Base-by-base conservation (phyloP, 208 protist genomes). In the Acanthamoeba healyi region DNA sequence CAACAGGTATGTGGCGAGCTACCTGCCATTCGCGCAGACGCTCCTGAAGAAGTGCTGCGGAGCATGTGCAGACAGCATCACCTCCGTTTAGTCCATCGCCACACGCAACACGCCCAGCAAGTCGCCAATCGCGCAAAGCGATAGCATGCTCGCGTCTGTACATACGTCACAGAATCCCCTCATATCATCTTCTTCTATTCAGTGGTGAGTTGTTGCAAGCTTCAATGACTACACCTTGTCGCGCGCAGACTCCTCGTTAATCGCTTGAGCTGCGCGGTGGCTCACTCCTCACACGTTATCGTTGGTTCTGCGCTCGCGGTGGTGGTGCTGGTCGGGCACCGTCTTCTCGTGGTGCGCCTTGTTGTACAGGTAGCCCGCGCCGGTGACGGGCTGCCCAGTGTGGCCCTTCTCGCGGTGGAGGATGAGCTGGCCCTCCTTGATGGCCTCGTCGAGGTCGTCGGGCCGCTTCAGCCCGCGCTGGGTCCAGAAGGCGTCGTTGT, bases 1-100 rank as follows among this genome's bases (percentile, higher is more conserved):
- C 32, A 15, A 74, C n/a, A n/a, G 65, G 65, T 79, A 79, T 79
- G 70, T 79, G 70, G 70, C 70, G 32, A 79, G 70, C 70, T 79
- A 79, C 29, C 70, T 79, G 32, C 70, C 70, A 2, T 79, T 79
- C 40, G 70, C 70, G 32, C 70, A 46, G 70, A 46, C 70, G 19
- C 1, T 79, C 19, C 29, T 79, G 38, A 19, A 46, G 36, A 79
- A 79, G 36, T 79, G 70, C 40, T 79, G 70, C 70, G 70, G 70
- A 19, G 70, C 70, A 5, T 81, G 70, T 49, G 70, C 70, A 22
- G 70, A 81, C 70, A 36, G 61, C 61, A 67, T 67, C 61, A 67
- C 61, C 61, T 7, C n/a, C 10, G 61, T 67, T 4, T 67, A 67
- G 61, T n/a, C n/a, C n/a, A n/a, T n/a, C n/a, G n/a, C n/a, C n/a